Base-by-base conservation (phyloP, 345 rosid genomes). In the Nasturtium officinale region DNA sequence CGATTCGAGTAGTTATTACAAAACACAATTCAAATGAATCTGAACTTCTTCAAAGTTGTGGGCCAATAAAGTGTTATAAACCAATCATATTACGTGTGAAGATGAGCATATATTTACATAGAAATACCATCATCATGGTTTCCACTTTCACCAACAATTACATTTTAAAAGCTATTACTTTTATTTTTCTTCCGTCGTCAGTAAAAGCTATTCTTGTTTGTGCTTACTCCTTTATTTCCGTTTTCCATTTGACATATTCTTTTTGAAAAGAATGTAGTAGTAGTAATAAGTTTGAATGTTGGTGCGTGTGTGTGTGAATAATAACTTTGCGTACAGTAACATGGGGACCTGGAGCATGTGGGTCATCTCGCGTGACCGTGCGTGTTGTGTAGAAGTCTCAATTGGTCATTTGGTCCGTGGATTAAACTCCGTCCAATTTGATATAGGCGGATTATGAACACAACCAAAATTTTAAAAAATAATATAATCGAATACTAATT, bases 81-180 rank as follows among this genome's bases (percentile, higher is more conserved):
- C 74, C 74, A 69, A 76, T 69, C 65, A 76, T 76, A 45, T 32
- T 32, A 52, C 46, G 51, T 76, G 42, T 76, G 69, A 76, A 75
- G 21, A 57, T 61, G 51, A 18, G 45, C 30, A 61, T 68, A 61
- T 68, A 68, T 65, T 46, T 38, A 26, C 77, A 74, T 37, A 52
- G 32, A 18, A 56, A 66, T 40, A 61, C 30, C 62, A 68, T 68
- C 79, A 76, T 76, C 62, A 76, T 76, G 79, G 74, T 68, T 68
- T 69, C 64, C 68, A 76, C 74, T 69, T 69, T 76, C 38, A 61
- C 69, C 33, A 61, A 68, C 74, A 68, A 61, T 68, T 70, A 76
- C 74, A 68, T 40, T 60, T 51, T 67, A 16, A 74, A 70, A 74
- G 61, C 53, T 7, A 58, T 48, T 30, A 9, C 47, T 56, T 65